These are phyloP conservation scores for Lichenothelia convexa DNA, from an alignment of 495 filamentous ascomycete genomes.

Conservation along the genomic window DNA sequence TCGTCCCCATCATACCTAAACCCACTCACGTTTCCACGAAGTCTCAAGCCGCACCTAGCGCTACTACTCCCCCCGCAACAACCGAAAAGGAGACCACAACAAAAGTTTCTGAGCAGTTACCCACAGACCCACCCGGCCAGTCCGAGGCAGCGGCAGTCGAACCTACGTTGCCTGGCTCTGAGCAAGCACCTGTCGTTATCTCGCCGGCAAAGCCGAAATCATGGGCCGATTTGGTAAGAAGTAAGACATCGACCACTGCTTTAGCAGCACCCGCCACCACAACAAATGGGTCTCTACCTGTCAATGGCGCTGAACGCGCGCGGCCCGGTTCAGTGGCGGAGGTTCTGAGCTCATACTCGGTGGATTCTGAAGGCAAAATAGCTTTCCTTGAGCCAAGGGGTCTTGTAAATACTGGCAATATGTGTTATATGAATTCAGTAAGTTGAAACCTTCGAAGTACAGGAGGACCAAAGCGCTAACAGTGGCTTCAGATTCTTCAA, in stretches of 20 bases:
- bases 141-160: slow-evolving; percentile 15
- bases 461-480: slow-evolving; percentile 7
- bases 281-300: neutral
- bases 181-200: slow-evolving; percentile 21
- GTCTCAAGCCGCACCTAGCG: slow-evolving; percentile 19
- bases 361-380: slow-evolving; percentile 43
- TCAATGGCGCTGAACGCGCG: slow-evolving; percentile 28
- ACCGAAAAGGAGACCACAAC: slow-evolving; percentile 22
- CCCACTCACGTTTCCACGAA: slow-evolving; percentile 25
- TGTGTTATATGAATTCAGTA: slow-evolving; percentile 99
- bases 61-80: slow-evolving; percentile 11
- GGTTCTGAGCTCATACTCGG: slow-evolving; percentile 46
- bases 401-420: slow-evolving; percentile 90
- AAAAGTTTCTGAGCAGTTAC: slow-evolving; percentile 12
- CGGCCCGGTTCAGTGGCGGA: slow-evolving; percentile 52
- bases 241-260: slow-evolving; percentile 22
- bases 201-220: slow-evolving; percentile 38
- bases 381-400: slow-evolving; percentile 86
- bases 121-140: slow-evolving; percentile 7
- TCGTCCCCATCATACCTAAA: slow-evolving; percentile 49
- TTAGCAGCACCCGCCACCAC: slow-evolving; percentile 15
- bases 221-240: slow-evolving; percentile 59
- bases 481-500: slow-evolving; percentile 55
- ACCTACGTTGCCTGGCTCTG: slow-evolving; percentile 14
- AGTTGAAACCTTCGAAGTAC: slow-evolving; percentile 16